A percentile compares a stretch with the other conserved stretches of the same genome.
These are phyloP conservation scores for Trichophaea hybrida DNA, from an alignment of 2,329 filamentous ascomycete genomes.

Conservation along the genomic window DNA sequence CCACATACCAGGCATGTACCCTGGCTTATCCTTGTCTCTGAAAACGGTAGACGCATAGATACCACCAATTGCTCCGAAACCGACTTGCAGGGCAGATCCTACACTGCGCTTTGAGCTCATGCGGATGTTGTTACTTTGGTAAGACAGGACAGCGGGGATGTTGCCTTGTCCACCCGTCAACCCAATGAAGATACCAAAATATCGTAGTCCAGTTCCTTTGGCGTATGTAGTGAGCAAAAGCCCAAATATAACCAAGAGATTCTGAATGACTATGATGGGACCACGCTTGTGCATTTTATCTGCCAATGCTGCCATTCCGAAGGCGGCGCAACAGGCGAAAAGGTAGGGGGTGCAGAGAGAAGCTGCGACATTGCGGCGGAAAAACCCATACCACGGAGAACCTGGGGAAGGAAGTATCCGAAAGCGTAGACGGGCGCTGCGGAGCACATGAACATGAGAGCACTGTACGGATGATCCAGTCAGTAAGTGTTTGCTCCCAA, in stretches of 20 bases:
- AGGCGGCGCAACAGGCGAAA: slow-evolving; percentile 51
- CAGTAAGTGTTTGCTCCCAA: neutral
- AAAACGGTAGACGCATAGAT: slow-evolving; percentile 65
- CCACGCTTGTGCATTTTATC: slow-evolving; percentile 54
- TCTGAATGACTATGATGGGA: slow-evolving; percentile 51
- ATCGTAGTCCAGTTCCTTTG: slow-evolving; percentile 42
- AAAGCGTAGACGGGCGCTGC: slow-evolving; percentile 63
- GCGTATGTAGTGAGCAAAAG: slow-evolving; percentile 60
- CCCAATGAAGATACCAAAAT: slow-evolving; percentile 62
- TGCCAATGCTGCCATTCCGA: slow-evolving; percentile 44
- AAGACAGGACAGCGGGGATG: slow-evolving; percentile 58
- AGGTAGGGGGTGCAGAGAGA: slow-evolving; percentile 56
- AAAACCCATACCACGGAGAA: slow-evolving; percentile 55
- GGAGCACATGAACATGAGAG: slow-evolving; percentile 47
- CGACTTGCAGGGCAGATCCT: slow-evolving; percentile 59
- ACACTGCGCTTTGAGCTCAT: slow-evolving; percentile 82
- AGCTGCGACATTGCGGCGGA: slow-evolving; percentile 50
- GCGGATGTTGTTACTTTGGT: slow-evolving; percentile 76
- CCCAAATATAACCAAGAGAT: slow-evolving; percentile 51
- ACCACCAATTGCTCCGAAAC: slow-evolving; percentile 62
- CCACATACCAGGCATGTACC: slow-evolving; percentile 20
- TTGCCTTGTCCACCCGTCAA: slow-evolving; percentile 66
- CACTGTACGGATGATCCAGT: slow-evolving; percentile 30
- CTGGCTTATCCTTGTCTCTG: slow-evolving; percentile 32
- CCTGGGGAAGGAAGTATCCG: slow-evolving; percentile 65